Evolutionary conservation across 116 monocot species (phyloP).

Genomic region (Thalassia testudinum): DNA sequence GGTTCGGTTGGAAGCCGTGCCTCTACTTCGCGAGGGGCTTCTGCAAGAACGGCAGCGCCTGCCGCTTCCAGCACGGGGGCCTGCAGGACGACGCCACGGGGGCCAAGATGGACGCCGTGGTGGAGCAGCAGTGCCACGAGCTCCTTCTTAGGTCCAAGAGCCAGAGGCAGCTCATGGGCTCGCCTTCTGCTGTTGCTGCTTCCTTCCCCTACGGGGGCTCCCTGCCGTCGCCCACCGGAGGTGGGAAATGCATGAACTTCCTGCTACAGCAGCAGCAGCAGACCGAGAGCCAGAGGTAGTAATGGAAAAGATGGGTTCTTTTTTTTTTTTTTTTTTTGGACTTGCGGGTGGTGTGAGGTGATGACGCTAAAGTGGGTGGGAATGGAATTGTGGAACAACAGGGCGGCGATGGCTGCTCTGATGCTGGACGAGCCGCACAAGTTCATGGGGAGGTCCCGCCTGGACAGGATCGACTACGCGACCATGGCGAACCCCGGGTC

Average conservation of each 20-base stretch:
- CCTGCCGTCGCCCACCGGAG: constrained; percentile 12
- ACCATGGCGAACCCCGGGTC: constrained; percentile 35
- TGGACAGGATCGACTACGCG: constrained; percentile 21
- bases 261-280: constrained; percentile 44
- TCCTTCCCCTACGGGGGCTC: constrained; percentile 49
- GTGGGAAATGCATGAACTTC: constrained; percentile 30
- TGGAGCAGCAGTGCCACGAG: constrained; percentile 53
- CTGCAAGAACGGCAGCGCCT: constrained; percentile 75
- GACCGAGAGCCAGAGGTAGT: constrained; percentile 17
- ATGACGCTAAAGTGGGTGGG: no score
- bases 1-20: constrained; percentile 57
- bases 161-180: constrained; percentile 25
- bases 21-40: constrained; percentile 74
- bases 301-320: not conserved
- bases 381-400: not conserved
- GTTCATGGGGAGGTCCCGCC: constrained; percentile 21
- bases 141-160: constrained; percentile 67
- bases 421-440: constrained; percentile 25
- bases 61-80: constrained; percentile 58
- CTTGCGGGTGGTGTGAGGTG: not conserved
- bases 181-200: constrained; percentile 22
- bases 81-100: constrained; percentile 25
- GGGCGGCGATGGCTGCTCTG: constrained; percentile 23
- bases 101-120: constrained; percentile 24
- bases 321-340: not conserved